Base-by-base conservation (phyloP, 23 red algal genomes). In the Gracilariopsis chorda region DNA sequence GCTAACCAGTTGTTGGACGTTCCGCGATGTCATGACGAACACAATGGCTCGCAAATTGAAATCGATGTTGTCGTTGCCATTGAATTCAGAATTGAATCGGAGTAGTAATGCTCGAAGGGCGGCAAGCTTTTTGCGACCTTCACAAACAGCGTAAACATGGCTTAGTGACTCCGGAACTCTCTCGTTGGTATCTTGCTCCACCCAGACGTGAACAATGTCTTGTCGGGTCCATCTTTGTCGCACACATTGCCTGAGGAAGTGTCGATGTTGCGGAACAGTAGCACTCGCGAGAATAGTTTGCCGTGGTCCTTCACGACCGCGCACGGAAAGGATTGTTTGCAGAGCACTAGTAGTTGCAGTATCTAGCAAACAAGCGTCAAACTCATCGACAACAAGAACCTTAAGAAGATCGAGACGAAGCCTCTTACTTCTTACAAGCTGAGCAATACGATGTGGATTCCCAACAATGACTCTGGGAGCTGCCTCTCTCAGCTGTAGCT, bases 231-330 rank as follows among this genome's bases (percentile, higher is more conserved):
- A 99, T 33, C 88, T 46, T 59, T 96, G 86, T 25, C 90, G 78
- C 3, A 93, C 90, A 59, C 85, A 90, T 51, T 96, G 90, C 51
- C 75, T 62, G n/a, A 99, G 35, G 77, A 99, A 99, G 42, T 99
- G 93, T 19, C 94, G 81, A 63, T 91, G 92, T 76, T 99, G 97
- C 28, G 94, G 92, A 71, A 99, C 86, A 19, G 97, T 99, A 9
- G 97, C 97, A 70, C 93, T 96, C 32, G 78, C 94, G 46, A 99
- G 90, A 24, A 99, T 90, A 6, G 93, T 96, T 64, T 90, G 90
- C n/a, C 93, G 84, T 4, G 70, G 33, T 45, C 70, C 52, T 71
- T 51, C 41, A 13, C 83, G 86, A 62, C 76, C 69, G 39, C 77
- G 63, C 39, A 80, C 88, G 25, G 73, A 69, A 12, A 96, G 65